phyloP scores from a whole-genome alignment of 2,329 filamentous ascomycete species.

The Colletotrichum cereale region DNA sequence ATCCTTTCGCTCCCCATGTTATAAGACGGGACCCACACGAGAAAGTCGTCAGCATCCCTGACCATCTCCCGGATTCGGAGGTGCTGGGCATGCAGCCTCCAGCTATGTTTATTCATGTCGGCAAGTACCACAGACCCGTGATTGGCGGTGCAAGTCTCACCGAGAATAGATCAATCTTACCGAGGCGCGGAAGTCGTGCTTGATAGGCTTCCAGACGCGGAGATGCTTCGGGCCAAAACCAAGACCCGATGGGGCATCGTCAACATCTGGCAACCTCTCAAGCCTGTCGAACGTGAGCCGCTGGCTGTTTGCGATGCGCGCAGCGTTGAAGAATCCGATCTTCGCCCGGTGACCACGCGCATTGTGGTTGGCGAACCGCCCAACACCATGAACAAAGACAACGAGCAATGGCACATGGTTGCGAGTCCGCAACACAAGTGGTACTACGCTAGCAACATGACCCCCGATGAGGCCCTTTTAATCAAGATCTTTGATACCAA shows the following conservation, averaged over 20 bases:
- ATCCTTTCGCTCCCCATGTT: constrained; percentile 9
- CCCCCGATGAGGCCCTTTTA: background rate
- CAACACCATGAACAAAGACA: background rate
- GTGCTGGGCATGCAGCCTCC: constrained; percentile 2
- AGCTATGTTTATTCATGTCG: constrained; percentile 8
- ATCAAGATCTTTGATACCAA: constrained; percentile 7
- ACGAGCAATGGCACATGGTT: constrained; percentile 8
- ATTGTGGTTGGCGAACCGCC: background rate
- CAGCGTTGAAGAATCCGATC: constrained; percentile 53
- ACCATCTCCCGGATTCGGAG: background rate
- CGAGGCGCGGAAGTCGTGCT: background rate
- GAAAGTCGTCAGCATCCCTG: background rate
- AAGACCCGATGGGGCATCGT: constrained; percentile 18
- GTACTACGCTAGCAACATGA: constrained; percentile 9
- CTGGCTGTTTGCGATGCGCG: constrained; percentile 54
- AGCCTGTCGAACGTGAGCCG: constrained; percentile 58
- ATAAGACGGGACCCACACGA: background rate
- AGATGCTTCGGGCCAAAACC: constrained; percentile 4
- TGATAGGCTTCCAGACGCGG: background rate
- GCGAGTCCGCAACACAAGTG: background rate
- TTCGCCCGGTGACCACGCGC: constrained; percentile 36
- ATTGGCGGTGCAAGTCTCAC: background rate
- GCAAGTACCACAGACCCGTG: background rate
- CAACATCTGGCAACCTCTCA: constrained; percentile 60
- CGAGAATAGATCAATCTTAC: background rate